phyloP scores from a whole-genome alignment of 2,329 filamentous ascomycete species.

The Aureobasidium mangrovei region DNA sequence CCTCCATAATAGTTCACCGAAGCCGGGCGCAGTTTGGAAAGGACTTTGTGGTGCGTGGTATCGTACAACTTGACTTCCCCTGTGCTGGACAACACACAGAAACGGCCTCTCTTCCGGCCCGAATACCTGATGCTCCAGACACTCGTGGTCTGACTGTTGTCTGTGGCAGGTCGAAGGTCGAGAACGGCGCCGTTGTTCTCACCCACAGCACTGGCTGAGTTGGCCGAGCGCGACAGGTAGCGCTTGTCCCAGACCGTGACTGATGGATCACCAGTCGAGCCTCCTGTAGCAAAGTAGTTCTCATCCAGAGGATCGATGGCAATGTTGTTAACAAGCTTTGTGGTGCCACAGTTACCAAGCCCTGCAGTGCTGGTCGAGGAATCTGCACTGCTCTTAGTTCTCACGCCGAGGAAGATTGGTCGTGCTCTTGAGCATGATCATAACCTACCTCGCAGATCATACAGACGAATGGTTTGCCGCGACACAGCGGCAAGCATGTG shows the following conservation, averaged over 20 bases:
- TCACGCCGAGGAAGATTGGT: no score
- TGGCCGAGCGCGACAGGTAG: constrained; percentile 28
- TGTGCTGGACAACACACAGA: constrained; percentile 50
- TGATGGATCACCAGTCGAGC: constrained; percentile 61
- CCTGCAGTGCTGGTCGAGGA: constrained; percentile 22
- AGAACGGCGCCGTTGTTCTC: constrained; percentile 48
- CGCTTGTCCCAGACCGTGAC: constrained; percentile 73
- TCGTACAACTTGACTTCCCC: constrained; percentile 52
- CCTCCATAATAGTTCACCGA: constrained; percentile 24
- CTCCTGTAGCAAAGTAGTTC: constrained; percentile 76
- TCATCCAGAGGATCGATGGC: constrained; percentile 71
- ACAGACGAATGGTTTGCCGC: constrained; percentile 63
- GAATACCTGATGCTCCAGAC: constrained; percentile 57
- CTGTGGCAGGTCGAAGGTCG: constrained; percentile 48
- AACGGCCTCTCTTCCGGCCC: constrained; percentile 47
- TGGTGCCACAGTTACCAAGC: constrained; percentile 38
- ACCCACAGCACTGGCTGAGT: constrained; percentile 34
- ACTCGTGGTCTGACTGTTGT: constrained; percentile 39
- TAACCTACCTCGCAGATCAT: constrained; percentile 63
- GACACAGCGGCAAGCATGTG: constrained; percentile 69
- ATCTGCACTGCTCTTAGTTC: background rate
- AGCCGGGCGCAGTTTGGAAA: constrained; percentile 5
- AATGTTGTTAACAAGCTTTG: constrained; percentile 56
- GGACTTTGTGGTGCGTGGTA: constrained; percentile 42
- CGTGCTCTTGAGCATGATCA: background rate